Percentiles rank a stretch among this genome's conserved stretches.
These are phyloP conservation scores for Suhomyces prunicola DNA, from an alignment of 805 yeast genomes.

Conservation along the genomic window DNA sequence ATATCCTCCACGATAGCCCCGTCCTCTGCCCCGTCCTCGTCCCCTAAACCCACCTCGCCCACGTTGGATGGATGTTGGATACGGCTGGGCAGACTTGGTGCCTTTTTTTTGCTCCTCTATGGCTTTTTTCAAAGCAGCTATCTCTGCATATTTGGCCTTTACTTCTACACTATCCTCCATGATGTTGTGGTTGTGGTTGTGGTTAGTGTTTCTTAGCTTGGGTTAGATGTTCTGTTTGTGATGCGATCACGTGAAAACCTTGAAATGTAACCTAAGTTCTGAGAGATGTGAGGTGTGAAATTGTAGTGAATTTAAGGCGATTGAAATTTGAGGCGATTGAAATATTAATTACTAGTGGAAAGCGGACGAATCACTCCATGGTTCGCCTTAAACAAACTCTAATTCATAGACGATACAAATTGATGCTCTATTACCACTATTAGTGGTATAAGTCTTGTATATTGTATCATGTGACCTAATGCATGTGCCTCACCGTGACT, in stretches of 20 bases:
- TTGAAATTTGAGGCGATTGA: too few species aligned
- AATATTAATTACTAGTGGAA: too few species aligned
- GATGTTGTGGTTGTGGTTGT: neutral
- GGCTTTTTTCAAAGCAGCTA: conserved; percentile 25
- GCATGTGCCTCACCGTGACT: neutral
- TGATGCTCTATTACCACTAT: too few species aligned
- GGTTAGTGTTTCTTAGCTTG: neutral
- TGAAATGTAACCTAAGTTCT: neutral
- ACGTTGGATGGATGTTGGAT: neutral
- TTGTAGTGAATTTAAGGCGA: too few species aligned
- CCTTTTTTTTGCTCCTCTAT: conserved; percentile 19
- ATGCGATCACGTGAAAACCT: neutral
- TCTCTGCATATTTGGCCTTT: conserved; percentile 26
- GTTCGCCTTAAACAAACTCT: too few species aligned
- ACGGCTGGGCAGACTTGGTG: neutral
- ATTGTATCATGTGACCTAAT: neutral
- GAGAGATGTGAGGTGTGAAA: too few species aligned
- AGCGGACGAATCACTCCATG: too few species aligned
- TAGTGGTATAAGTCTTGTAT: too few species aligned
- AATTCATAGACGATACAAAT: too few species aligned
- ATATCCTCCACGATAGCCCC: neutral
- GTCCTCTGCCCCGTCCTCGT: conserved; percentile 8
- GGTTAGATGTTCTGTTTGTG: neutral
- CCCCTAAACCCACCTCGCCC: conserved; percentile 12
- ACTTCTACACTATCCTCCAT: conserved; percentile 18